Base-by-base conservation (phyloP, 2,329 filamentous ascomycete genomes). In the Pseudocercospora macadamiae region DNA sequence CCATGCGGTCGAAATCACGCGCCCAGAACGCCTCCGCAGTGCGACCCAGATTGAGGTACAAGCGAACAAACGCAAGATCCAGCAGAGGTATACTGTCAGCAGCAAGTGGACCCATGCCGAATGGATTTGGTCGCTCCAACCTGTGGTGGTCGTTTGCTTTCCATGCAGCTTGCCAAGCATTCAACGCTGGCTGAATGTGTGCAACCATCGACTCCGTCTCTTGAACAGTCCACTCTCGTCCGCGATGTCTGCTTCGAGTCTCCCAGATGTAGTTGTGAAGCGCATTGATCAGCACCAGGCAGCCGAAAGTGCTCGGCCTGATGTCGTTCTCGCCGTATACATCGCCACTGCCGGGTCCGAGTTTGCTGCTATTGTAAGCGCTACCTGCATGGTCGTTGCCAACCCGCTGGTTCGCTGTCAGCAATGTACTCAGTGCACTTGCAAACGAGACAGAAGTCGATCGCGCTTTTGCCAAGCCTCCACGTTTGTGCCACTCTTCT, bases 201-300 rank as follows among this genome's bases (percentile, higher is more conserved):
- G 89, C 86, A 73, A 97, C 93, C 92, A 97, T 96, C 64, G 92
- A 91, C 66, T 97, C 93, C 0, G 91, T 96, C 75, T 97, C 93
- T 64, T 93, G 89, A 30, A 88, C 86, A 1, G 92, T 96, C 93
- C 93, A 97, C 49, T 91, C 82, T 62, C 91, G 88, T 67, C 90
- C 92, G 67, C 93, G 88, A 67, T 97, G 93, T 53, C 92, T 83
- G 75, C 96, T 93, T 21, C 93, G 84, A 0, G 93, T 97, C 76
- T 97, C 93, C 95, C 95, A 97, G 44, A 97, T 97, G 74, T 96
- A 97, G 68, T 97, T 97, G 77, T 97, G 95, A 21, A 97, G 81
- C 3, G 95, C 93, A 71, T 96, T 93, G 72, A 97, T 97, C 63
- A 99, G 78, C 4, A 97, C 84, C 26, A 97, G 81, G 72, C 92